Conservation (phyloP, 2,329 filamentous ascomycete genomes). For the Neofusicoccum kwambonambiense region DNA sequence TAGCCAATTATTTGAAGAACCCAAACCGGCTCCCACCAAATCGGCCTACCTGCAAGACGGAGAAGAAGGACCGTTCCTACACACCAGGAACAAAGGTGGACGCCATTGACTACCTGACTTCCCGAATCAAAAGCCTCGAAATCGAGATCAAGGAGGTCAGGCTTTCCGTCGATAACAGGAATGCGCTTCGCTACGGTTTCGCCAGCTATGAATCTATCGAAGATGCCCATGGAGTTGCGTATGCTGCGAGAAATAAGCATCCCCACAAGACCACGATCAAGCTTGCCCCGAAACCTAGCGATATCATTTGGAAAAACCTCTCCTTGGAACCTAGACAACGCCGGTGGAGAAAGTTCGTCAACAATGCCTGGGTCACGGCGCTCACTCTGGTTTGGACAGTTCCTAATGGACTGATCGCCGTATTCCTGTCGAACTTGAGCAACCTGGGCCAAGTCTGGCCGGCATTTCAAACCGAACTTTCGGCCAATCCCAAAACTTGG, state of each 20-base stretch:
- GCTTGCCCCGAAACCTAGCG: slow-evolving; percentile 81
- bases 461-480: slow-evolving; percentile 66
- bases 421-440: slow-evolving; percentile 83
- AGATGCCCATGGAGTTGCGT: slow-evolving; percentile 86
- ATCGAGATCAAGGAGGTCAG: slow-evolving; percentile 80
- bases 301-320: slow-evolving; percentile 96
- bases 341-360: slow-evolving; percentile 71
- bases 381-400: slow-evolving; percentile 84
- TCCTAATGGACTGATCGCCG: slow-evolving; percentile 90
- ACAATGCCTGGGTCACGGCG: slow-evolving; percentile 78
- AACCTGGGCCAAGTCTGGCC: slow-evolving; percentile 81
- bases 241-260: slow-evolving; percentile 74
- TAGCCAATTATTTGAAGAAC: slow-evolving; percentile 89
- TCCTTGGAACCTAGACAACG: slow-evolving; percentile 67
- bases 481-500: slow-evolving; percentile 67
- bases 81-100: slow-evolving; percentile 73
- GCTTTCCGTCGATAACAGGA: slow-evolving; percentile 77
- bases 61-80: slow-evolving; percentile 71
- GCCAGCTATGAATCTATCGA: slow-evolving; percentile 87
- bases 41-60: slow-evolving; percentile 75
- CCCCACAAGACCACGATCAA: slow-evolving; percentile 73
- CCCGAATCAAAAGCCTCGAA: slow-evolving; percentile 80
- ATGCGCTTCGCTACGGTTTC: slow-evolving; percentile 89
- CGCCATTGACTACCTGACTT: slow-evolving; percentile 88
- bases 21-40: slow-evolving; percentile 74